phyloP scores from a whole-genome alignment of 2,329 filamentous ascomycete species.

The Escovopsis weberi region DNA sequence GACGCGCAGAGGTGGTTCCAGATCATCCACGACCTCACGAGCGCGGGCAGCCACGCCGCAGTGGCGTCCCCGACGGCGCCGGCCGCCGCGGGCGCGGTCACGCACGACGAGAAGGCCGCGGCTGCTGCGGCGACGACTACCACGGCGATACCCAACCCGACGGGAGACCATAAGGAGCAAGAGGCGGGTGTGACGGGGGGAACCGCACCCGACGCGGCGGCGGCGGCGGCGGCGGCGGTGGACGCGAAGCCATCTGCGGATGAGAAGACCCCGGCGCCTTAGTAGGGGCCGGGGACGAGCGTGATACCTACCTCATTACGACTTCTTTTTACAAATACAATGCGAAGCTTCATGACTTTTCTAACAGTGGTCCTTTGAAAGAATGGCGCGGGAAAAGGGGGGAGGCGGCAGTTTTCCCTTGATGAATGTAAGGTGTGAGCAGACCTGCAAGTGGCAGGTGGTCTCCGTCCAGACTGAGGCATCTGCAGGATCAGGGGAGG shows the following conservation, averaged over 20 bases:
- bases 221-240: conserved; percentile 1
- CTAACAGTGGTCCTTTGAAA: no score
- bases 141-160: conserved; percentile 6
- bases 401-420: no score
- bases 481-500: no score
- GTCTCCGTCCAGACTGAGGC: no score
- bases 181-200: conserved; percentile 30
- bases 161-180: conserved; percentile 16
- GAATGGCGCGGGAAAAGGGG: no score
- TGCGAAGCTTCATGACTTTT: no score
- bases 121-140: conserved; percentile 3
- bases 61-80: conserved; percentile 1
- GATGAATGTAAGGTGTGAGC: no score
- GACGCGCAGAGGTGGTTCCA: conserved; percentile 81
- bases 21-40: conserved; percentile 37
- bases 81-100: neutral
- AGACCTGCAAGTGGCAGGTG: no score
- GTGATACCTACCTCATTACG: no score
- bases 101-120: conserved; percentile 5
- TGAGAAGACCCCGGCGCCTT: neutral
- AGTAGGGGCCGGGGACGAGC: no score
- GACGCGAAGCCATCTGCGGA: neutral
- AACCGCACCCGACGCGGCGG: conserved; percentile 8
- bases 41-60: conserved; percentile 2
- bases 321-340: no score